Base-by-base conservation (phyloP, 2,329 filamentous ascomycete species). In the Colletotrichum lupini region DNA sequence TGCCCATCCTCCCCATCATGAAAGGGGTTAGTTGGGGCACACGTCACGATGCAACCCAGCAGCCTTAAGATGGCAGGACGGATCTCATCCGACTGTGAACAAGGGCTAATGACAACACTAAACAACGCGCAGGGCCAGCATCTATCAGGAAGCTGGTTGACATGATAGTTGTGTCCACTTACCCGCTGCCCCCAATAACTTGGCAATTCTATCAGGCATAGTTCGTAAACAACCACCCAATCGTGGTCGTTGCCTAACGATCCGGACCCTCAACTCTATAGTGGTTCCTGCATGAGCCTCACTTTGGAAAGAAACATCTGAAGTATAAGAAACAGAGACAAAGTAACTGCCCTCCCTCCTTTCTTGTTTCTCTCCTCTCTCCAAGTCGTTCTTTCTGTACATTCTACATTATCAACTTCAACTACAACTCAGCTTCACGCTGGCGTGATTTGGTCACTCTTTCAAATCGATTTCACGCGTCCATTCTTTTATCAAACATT, bases 401-500 rank as follows among this genome's bases (percentile, higher is more conserved):
- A 24, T 59, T 35, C 35, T 42, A 19, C 35, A 42, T 24, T n/a
- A 35, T 26, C 52, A 56, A 63, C 49, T 68, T 56, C 58, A 56
- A 49, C 24, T 42, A n/a, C 49, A 53, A 26, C 66, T 46, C 66
- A 46, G 56, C 16, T 49, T 55, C 59, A 46, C 66, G 58, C 58
- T 46, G 58, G 58, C 66, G 58, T 63, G 59, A 63, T 63, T 49
- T 49, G 56, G 32, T 42, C 58, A 16, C 22, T 68, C 58, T 35
- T 68, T 68, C 53, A 62, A 11, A 56, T 68, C 57, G 57, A 68
- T 53, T 42, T 32, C 37, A 62, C 65, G 57, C 57, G 53, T 68
- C 57, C 65, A 11, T 62, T 68, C 65, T 42, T 68, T 68, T 62
- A 26, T 26, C 32, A 56, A 7, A 49, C n/a, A 37, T 9, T 2